A percentile compares a stretch with the other conserved stretches of the same genome.
Evolutionary conservation across 2,329 filamentous ascomycete species (phyloP).

Genomic region (Phialophora verrucosa): DNA sequence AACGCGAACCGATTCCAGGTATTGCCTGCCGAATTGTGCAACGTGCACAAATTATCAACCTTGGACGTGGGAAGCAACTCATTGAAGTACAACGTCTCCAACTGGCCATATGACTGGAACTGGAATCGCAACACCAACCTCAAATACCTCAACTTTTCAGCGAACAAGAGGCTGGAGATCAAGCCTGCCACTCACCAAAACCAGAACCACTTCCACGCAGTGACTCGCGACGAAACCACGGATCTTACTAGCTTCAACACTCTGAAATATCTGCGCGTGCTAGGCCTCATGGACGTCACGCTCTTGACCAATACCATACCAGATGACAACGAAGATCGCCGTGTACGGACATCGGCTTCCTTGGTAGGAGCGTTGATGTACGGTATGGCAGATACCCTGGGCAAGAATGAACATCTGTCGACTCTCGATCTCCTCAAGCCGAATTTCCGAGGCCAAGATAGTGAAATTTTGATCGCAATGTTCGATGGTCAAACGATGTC

Average conservation of each 20-base stretch:
- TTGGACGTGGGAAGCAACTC: slow-evolving; percentile 94
- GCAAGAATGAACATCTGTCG: slow-evolving; percentile 90
- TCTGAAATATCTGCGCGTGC: slow-evolving; percentile 78
- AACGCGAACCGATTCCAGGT: slow-evolving; percentile 99
- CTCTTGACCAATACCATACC: slow-evolving; percentile 91
- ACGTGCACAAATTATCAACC: slow-evolving; percentile 88
- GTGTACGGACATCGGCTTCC: slow-evolving; percentile 96
- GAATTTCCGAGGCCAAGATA: slow-evolving; percentile 84
- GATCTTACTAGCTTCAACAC: slow-evolving; percentile 90
- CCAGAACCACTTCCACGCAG: slow-evolving; percentile 62
- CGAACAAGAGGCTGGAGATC: slow-evolving; percentile 95
- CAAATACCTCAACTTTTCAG: slow-evolving; percentile 92
- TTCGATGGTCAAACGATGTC: slow-evolving; percentile 94
- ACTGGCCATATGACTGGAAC: slow-evolving; percentile 99
- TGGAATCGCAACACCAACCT: slow-evolving; percentile 98
- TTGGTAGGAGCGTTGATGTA: slow-evolving; percentile 89
- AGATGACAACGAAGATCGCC: slow-evolving; percentile 91
- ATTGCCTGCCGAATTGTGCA: slow-evolving; percentile 89
- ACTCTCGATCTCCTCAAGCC: slow-evolving; percentile 96
- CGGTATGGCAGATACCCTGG: slow-evolving; percentile 95
- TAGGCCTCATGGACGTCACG: slow-evolving; percentile 97
- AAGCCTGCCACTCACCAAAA: slow-evolving; percentile 54
- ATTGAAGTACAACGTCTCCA: slow-evolving; percentile 98
- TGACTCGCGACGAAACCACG: slow-evolving; percentile 57
- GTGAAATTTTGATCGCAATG: slow-evolving; percentile 88